These are phyloP conservation scores for Alternaria metachromatica DNA, from an alignment of 2,329 filamentous ascomycete species.

Conservation along the genomic window DNA sequence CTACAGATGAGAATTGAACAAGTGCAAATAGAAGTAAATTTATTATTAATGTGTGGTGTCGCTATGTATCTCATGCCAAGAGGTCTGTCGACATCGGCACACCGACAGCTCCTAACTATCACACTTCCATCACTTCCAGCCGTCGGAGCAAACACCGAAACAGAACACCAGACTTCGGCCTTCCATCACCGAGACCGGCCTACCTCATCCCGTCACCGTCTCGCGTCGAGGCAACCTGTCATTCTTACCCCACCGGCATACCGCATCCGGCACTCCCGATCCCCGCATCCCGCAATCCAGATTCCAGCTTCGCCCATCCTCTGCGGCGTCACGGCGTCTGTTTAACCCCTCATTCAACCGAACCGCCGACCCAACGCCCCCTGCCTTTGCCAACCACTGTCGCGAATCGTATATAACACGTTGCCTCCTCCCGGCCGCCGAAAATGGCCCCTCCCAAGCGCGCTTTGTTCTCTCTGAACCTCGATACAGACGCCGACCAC, in stretches of 20 bases:
- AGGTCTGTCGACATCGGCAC: too few species aligned
- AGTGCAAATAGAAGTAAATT: neutral
- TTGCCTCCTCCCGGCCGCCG: neutral
- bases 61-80: neutral
- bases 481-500: slow-evolving; percentile 50
- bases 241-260: slow-evolving; percentile 32
- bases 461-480: slow-evolving; percentile 47
- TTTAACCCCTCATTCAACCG: slow-evolving; percentile 28
- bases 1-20: neutral
- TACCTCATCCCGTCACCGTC: neutral
- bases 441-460: slow-evolving; percentile 38
- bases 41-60: neutral
- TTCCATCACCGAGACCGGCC: slow-evolving; percentile 1
- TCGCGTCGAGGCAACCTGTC: slow-evolving; percentile 8
- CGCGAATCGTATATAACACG: slow-evolving; percentile 12
- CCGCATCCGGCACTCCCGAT: slow-evolving; percentile 27
- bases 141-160: slow-evolving; percentile 26
- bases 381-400: neutral
- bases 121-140: neutral
- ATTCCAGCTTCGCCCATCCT: slow-evolving; percentile 3
- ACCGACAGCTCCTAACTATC: too few species aligned
- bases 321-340: slow-evolving; percentile 6
- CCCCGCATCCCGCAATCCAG: slow-evolving; percentile 22
- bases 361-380: neutral
- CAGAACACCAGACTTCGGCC: slow-evolving; percentile 7